Evolutionary conservation across 345 rosid species (phyloP), one percentile per base, ranked within the genome.

Genomic region (Populus ilicifolia): DNA sequence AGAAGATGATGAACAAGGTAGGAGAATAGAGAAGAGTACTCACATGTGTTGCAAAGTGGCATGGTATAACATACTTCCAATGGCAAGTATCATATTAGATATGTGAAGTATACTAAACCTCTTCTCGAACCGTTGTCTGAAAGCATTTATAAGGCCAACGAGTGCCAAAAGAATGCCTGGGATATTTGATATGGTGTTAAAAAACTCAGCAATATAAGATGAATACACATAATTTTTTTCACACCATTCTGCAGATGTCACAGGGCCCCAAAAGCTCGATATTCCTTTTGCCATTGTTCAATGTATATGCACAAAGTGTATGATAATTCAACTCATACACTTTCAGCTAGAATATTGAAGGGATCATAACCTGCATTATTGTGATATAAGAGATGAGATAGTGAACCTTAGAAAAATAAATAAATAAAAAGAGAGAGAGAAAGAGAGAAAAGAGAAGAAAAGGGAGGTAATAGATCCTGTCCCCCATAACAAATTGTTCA

Each of bases 251-350:
- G 89, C 78, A 46, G 98, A 89, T 46, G 98, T 93, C 76, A 93
- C 96, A 4, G 99, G 99, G 72, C 97, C 98, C 98, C 98, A 92
- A 82, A 92, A 93, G 86, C 92, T 92, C 2, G 96, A 83, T 75
- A 90, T 72, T 73, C 89, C 92, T 80, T 88, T 91, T 0, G 90
- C 92, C 99, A 95, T 95, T 84, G 86, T 67, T 75, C 72, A 69
- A 70, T 13, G 29, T 77, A 36, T 71, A 75, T 21, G 46, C 63
- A 77, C 17, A 76, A 67, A 27, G 64, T 14, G 43, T 73, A 41
- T 29, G 43, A 77, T 27, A 46, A 50, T 17, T 78, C 73, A 81
- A 61, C 73, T 48, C 73, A 59, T 62, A 41, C 64, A 52, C 75
- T 75, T 62, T 50, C 68, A 59, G 70, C 77, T 79, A 81, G 18